These are phyloP conservation scores for Danielozyma ontarioensis DNA, from an alignment of 805 yeast species.

Conservation along the genomic window DNA sequence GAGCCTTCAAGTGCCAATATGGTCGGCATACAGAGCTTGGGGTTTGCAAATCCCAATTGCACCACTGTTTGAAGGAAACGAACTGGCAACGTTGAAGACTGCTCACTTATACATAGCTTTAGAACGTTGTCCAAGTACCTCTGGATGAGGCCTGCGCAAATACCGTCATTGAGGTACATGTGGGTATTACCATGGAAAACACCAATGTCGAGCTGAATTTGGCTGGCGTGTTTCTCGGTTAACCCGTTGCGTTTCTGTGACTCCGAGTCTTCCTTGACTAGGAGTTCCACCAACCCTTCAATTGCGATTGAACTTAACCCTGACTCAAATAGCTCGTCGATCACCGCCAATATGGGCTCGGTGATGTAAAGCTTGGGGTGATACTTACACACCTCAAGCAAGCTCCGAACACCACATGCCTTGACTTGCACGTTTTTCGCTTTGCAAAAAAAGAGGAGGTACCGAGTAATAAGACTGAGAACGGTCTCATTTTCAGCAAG, in stretches of 20 bases:
- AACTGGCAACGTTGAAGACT: slow-evolving; percentile 46
- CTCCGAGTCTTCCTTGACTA: slow-evolving; percentile 50
- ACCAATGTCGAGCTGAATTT: slow-evolving; percentile 35
- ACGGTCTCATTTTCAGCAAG: slow-evolving; percentile 50
- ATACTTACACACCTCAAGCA: slow-evolving; percentile 54
- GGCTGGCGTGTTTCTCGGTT: slow-evolving; percentile 30
- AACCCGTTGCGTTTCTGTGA: slow-evolving; percentile 37
- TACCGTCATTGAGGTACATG: slow-evolving; percentile 55
- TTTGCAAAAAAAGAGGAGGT: slow-evolving; percentile 51
- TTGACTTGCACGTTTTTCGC: slow-evolving; percentile 28
- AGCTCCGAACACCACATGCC: slow-evolving; percentile 35
- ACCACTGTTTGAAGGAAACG: slow-evolving; percentile 52
- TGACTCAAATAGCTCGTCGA: slow-evolving; percentile 45
- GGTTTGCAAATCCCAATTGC: slow-evolving; percentile 68
- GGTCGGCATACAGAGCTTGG: slow-evolving; percentile 63
- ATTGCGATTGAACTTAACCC: slow-evolving; percentile 48
- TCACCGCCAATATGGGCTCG: slow-evolving; percentile 44
- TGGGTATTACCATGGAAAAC: slow-evolving; percentile 51
- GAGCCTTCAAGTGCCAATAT: slow-evolving; percentile 67
- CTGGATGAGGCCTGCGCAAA: slow-evolving; percentile 69
- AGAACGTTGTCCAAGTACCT: slow-evolving; percentile 50
- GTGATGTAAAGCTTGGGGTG: slow-evolving; percentile 66
- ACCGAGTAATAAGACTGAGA: slow-evolving; percentile 52
- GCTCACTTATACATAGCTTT: slow-evolving; percentile 45
- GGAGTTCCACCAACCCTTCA: slow-evolving; percentile 53